These are phyloP conservation scores for Calonectria naviculata DNA, from an alignment of 2,329 filamentous ascomycete genomes.

Conservation along the genomic window DNA sequence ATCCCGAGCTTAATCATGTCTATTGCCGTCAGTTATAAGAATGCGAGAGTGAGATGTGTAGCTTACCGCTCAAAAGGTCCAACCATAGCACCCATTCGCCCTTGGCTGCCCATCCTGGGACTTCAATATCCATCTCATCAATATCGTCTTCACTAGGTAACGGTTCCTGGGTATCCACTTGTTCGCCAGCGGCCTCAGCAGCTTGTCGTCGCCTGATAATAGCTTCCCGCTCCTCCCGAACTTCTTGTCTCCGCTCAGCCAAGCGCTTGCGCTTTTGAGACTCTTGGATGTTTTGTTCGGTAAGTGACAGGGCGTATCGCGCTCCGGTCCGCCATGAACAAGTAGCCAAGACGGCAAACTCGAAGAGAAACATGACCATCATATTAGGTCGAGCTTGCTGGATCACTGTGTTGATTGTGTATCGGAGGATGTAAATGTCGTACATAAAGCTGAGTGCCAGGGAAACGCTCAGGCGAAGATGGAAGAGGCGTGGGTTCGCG, in stretches of 20 bases:
- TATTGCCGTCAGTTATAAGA: constrained; percentile 42
- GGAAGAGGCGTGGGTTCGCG: constrained; percentile 87
- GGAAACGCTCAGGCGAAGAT: constrained; percentile 82
- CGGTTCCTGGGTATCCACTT: constrained; percentile 64
- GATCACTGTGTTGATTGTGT: constrained; percentile 85
- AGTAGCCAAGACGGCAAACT: constrained; percentile 89
- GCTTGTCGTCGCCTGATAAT: constrained; percentile 62
- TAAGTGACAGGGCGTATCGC: constrained; percentile 82
- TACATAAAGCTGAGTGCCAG: constrained; percentile 83
- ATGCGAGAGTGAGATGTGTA: constrained; percentile 23
- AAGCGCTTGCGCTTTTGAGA: constrained; percentile 79
- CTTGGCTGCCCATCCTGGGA: constrained; percentile 96
- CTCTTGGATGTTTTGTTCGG: constrained; percentile 80
- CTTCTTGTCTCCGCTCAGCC: constrained; percentile 74
- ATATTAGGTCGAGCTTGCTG: constrained; percentile 93
- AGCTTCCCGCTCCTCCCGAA: constrained; percentile 67
- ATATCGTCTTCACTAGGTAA: constrained; percentile 78
- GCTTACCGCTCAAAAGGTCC: constrained; percentile 82
- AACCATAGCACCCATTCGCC: constrained; percentile 91
- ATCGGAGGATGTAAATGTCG: constrained; percentile 82
- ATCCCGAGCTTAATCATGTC: constrained; percentile 93
- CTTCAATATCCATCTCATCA: constrained; percentile 94
- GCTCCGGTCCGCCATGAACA: constrained; percentile 82
- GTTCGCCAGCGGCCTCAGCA: constrained; percentile 64
- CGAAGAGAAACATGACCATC: constrained; percentile 99